Conservation (phyloP, 75 land plant species). For the Sequoia sempervirens region DNA sequence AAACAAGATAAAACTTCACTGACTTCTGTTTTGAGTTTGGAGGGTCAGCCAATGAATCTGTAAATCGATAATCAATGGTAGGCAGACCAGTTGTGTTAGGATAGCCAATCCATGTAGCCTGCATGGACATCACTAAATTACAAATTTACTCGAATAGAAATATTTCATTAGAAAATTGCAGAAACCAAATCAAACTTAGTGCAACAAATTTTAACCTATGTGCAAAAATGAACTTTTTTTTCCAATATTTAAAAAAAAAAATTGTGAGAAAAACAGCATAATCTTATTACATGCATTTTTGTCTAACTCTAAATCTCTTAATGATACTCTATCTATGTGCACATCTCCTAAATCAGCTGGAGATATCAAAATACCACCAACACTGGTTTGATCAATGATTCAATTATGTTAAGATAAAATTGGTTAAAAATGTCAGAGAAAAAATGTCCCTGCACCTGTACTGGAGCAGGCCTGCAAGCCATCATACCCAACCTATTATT, state of each 20-base stretch:
- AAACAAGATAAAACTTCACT: conserved; percentile 12
- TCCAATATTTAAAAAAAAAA: no score
- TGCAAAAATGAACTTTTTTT: not conserved
- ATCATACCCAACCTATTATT: conserved; percentile 89
- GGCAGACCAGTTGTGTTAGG: conserved; percentile 98
- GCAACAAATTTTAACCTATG: not conserved
- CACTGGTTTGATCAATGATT: not conserved
- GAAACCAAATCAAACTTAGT: not conserved
- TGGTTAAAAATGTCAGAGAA: not conserved
- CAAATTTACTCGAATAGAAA: not conserved
- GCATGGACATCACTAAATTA: not conserved
- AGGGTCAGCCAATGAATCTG: conserved; percentile 90
- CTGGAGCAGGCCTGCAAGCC: conserved; percentile 94
- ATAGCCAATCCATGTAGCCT: conserved; percentile 99
- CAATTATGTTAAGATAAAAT: not conserved
- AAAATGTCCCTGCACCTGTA: conserved; percentile 59
- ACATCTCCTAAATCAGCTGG: not conserved
- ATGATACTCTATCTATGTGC: not conserved
- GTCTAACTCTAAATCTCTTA: not conserved
- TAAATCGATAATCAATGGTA: conserved; percentile 88
- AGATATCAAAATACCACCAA: not conserved
- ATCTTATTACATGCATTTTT: not conserved
- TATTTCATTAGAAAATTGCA: not conserved
- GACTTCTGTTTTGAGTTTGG: conserved; percentile 83
- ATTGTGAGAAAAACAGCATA: not conserved